Percentiles rank a stretch among this genome's conserved stretches.
These are phyloP conservation scores for Colletotrichum tanaceti DNA, from an alignment of 2,329 filamentous ascomycete genomes.

Conservation along the genomic window DNA sequence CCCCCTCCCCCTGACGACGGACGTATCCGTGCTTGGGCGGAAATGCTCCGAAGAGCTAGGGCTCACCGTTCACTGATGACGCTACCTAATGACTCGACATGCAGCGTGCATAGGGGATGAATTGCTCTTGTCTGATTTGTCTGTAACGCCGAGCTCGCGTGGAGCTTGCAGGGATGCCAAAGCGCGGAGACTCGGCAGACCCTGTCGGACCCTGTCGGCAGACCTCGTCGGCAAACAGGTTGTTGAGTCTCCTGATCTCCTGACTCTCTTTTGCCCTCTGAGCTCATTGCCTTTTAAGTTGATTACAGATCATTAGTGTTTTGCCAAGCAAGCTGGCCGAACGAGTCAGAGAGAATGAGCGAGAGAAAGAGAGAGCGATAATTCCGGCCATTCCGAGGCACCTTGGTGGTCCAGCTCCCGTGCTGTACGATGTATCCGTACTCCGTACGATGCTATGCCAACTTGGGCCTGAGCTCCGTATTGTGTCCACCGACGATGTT, in stretches of 20 bases:
- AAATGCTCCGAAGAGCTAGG: slow-evolving; percentile 18
- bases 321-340: slow-evolving; percentile 12
- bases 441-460: slow-evolving; percentile 13
- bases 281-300: background rate
- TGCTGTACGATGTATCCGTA: slow-evolving; percentile 2
- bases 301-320: slow-evolving; percentile 2
- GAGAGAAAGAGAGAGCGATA: no score
- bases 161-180: slow-evolving; percentile 20
- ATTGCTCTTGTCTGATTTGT: slow-evolving; percentile 8
- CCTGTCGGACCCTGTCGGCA: no score
- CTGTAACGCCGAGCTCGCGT: slow-evolving; percentile 13
- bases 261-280: slow-evolving; percentile 31
- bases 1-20: slow-evolving; percentile 1
- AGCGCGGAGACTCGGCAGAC: slow-evolving; percentile 29
- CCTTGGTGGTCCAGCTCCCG: background rate
- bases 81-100: slow-evolving; percentile 29
- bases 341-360: slow-evolving; percentile 15
- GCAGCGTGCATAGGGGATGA: slow-evolving; percentile 18
- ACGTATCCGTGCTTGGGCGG: slow-evolving; percentile 6
- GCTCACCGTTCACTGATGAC: slow-evolving; percentile 4
- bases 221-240: slow-evolving; percentile 30
- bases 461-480: slow-evolving; percentile 17
- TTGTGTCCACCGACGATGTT: slow-evolving; percentile 18
- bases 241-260: slow-evolving; percentile 29
- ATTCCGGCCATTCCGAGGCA: slow-evolving; percentile 27